Evolutionary conservation across 2,329 filamentous ascomycete species (phyloP), one percentile per base, ranked within the genome.

Genomic region (Paraconiothyrium sp.): DNA sequence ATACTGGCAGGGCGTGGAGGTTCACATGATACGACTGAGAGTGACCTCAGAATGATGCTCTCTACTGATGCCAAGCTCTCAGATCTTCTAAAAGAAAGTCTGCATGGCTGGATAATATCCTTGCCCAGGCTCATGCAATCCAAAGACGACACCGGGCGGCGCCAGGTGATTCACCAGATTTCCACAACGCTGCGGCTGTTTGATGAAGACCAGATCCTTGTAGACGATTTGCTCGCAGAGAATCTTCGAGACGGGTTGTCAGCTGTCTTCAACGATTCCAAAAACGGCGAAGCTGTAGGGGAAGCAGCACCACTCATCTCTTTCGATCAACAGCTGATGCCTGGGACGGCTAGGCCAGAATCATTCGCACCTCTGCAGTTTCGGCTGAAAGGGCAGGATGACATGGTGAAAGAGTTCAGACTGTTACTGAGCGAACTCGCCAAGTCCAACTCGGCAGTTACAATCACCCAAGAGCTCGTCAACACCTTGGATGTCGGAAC

Each of bases 61-160:
- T 84, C 80, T 43, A 86, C 89, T 11, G 88, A 93, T 67, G 79
- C 84, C 1, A 81, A 86, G 52, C 83, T 94, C 1, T 80, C 85
- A 3, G 88, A 91, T 24, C 81, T 86, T 2, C 81, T 94, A 30
- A 92, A 92, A 68, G 86, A 84, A 32, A 90, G 87, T 0, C 84
- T 96, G 0, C 91, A 94, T 75, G 89, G 89, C 56, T 97, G 94
- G 93, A 86, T 94, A 27, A 87, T 88, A 2, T 90, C 92, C 44
- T 85, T 99, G 20, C 90, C 94, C 5, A 87, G 93, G 16, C 79
- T 92, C 14, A 94, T 97, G 88, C 92, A 94, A 75, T 88, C 89
- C 9, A 90, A 89, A 67, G 93, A 98, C 70, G 93, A 97, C 68
- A 84, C 84, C n/a, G 83, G 85, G 32, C 97, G 96, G 75, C 85